Percentiles rank a stretch among this genome's conserved stretches.
Evolutionary conservation across 1,284 basidiomycete genomes (phyloP).

Genomic region (Malassezia slooffiae): DNA sequence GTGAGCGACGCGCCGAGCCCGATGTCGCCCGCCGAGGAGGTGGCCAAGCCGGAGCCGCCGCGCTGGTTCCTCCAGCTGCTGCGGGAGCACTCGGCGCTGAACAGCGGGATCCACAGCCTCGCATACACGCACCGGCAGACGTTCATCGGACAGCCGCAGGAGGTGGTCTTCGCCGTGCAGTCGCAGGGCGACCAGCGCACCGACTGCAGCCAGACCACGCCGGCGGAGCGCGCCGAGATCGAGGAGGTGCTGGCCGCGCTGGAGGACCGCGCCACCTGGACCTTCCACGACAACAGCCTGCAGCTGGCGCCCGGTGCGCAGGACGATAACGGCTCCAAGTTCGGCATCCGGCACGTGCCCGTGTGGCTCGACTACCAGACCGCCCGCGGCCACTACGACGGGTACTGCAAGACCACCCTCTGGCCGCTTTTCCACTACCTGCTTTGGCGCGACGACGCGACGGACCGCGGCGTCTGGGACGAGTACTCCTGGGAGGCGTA

Average conservation of each 20-base stretch:
- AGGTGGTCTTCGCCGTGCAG: slow-evolving; percentile 53
- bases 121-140: slow-evolving; percentile 74
- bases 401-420: slow-evolving; percentile 92
- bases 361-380: slow-evolving; percentile 84
- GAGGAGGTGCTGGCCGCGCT: slow-evolving; percentile 37
- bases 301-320: slow-evolving; percentile 20
- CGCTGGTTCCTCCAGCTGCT: slow-evolving; percentile 68
- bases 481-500: slow-evolving; percentile 70
- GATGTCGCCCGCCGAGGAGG: background rate
- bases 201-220: slow-evolving; percentile 30
- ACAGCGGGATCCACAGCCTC: slow-evolving; percentile 78
- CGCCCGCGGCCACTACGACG: slow-evolving; percentile 78
- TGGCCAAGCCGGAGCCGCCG: slow-evolving; percentile 9
- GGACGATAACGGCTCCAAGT: slow-evolving; percentile 15
- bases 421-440: slow-evolving; percentile 99
- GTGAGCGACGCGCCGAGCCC: slow-evolving; percentile 17
- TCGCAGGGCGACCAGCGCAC: slow-evolving; percentile 32
- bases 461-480: slow-evolving; percentile 54
- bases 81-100: slow-evolving; percentile 88
- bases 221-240: slow-evolving; percentile 32
- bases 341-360: slow-evolving; percentile 60
- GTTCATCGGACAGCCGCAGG: slow-evolving; percentile 87
- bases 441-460: slow-evolving; percentile 77
- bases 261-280: slow-evolving; percentile 34
- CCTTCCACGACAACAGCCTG: slow-evolving; percentile 24